A percentile compares a stretch with the other conserved stretches of the same genome.
Conservation (phyloP, 177 flowering plant genomes). For the Vitis hybrid region DNA sequence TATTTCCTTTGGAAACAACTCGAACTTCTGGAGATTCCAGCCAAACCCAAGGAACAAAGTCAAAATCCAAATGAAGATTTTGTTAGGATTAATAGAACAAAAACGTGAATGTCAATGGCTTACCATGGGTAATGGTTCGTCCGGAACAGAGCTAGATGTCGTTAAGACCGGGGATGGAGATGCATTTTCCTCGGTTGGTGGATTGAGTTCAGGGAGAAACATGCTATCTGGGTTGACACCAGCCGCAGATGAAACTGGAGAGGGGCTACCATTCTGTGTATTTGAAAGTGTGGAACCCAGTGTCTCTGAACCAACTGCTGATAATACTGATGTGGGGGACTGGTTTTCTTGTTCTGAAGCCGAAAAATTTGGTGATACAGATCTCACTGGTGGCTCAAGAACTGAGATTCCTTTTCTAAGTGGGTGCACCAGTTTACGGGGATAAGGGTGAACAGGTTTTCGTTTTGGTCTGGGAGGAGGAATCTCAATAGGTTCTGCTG, state of each 20-base stretch:
- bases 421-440: slow-evolving; percentile 53
- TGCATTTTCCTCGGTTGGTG: slow-evolving; percentile 25
- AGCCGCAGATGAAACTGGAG: slow-evolving; percentile 50
- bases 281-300: slow-evolving; percentile 36
- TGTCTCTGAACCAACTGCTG: slow-evolving; percentile 50
- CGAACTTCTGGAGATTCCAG: slow-evolving; percentile 30
- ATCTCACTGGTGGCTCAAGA: slow-evolving; percentile 28
- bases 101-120: too few relatives aligned
- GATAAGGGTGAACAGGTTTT: slow-evolving; percentile 86
- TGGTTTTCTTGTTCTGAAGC: slow-evolving; percentile 43
- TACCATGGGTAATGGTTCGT: slow-evolving; percentile 47
- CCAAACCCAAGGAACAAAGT: slow-evolving; percentile 2
- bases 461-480: slow-evolving; percentile 95
- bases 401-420: slow-evolving; percentile 21
- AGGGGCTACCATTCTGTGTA: slow-evolving; percentile 29
- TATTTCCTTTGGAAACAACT: slow-evolving; percentile 15
- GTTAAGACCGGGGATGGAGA: slow-evolving; percentile 20
- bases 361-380: slow-evolving; percentile 35
- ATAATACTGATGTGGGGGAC: slow-evolving; percentile 67
- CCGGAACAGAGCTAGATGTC: slow-evolving; percentile 16
- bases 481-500: slow-evolving; percentile 62
- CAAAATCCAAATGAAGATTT: neutral
- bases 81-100: neutral
- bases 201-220: slow-evolving; percentile 12
- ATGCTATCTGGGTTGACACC: slow-evolving; percentile 15